Evolutionary conservation across 164 flowering plant genomes (phyloP).

Genomic region (Annona squamosa): DNA sequence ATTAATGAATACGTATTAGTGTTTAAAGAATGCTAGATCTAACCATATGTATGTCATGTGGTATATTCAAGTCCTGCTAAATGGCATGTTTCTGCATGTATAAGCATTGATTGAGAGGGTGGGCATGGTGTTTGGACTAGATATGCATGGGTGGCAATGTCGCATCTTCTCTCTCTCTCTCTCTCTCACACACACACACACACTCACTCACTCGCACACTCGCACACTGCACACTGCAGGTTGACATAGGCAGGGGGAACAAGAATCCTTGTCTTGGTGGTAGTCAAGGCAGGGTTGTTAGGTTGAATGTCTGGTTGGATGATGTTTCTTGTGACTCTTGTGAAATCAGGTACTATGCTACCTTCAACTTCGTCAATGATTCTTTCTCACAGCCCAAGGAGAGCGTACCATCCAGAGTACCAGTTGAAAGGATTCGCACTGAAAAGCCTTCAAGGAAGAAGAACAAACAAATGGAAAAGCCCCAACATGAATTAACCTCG

Average conservation of each 20-base stretch:
- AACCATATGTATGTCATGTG: too few species aligned
- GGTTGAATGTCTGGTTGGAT: not conserved
- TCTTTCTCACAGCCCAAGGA: not conserved
- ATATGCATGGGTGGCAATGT: too few species aligned
- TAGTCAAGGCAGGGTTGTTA: not conserved
- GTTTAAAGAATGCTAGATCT: too few species aligned
- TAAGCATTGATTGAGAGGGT: too few species aligned
- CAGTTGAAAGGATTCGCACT: not conserved
- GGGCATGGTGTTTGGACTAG: too few species aligned
- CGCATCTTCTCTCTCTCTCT: slow-evolving; percentile 6
- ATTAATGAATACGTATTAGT: too few species aligned
- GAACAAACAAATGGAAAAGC: too few species aligned
- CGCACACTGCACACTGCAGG: not conserved
- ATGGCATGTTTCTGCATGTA: too few species aligned
- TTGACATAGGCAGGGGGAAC: not conserved
- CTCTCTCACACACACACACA: slow-evolving; percentile 7
- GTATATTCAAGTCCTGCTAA: too few species aligned
- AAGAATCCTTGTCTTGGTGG: not conserved
- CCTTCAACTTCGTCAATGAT: not conserved
- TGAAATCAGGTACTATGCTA: slow-evolving; percentile 1
- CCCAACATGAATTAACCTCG: too few species aligned
- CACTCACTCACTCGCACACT: not conserved
- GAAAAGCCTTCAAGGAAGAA: not conserved
- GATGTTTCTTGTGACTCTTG: not conserved
- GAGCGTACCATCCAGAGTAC: not conserved